Evolutionary conservation across 176 grass and related monocot species (phyloP).

Genomic region (Elaeis guineensis): DNA sequence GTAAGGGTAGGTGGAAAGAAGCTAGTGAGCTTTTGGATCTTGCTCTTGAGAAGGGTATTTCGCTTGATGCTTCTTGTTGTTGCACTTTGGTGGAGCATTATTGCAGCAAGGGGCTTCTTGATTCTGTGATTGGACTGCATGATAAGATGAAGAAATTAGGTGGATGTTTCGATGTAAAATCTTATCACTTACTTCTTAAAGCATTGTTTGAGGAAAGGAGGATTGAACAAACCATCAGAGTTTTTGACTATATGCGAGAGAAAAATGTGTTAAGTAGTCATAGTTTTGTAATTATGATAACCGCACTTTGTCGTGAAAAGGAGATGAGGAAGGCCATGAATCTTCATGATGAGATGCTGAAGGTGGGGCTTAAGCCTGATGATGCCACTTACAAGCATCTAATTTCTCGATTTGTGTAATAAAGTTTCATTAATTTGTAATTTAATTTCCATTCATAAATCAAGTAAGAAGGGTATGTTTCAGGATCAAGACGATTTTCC

Average conservation of each 20-base stretch:
- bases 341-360: conserved; percentile 29
- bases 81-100: conserved; percentile 10
- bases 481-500: too few species aligned
- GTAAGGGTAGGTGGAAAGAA: conserved; percentile 4
- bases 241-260: conserved; percentile 24
- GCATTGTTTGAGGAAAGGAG: conserved; percentile 11
- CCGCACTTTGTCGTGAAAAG: conserved; percentile 8
- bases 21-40: conserved; percentile 12
- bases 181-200: conserved; percentile 14
- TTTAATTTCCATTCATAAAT: too few species aligned
- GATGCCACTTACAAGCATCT: conserved; percentile 7
- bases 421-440: too few species aligned
- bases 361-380: conserved; percentile 20
- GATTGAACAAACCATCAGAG: conserved; percentile 8
- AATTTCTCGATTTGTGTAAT: conserved; percentile 2
- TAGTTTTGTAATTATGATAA: conserved; percentile 18
- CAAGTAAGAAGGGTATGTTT: too few species aligned
- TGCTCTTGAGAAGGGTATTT: conserved; percentile 13
- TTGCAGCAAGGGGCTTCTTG: background rate
- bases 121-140: conserved; percentile 9
- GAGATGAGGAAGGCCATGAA: conserved; percentile 24
- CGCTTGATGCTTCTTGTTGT: conserved; percentile 14
- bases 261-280: conserved; percentile 4
- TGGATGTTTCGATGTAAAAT: conserved; percentile 8
- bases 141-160: conserved; percentile 11